Evolutionary conservation across 163 green algal species (phyloP).

Genomic region (Coccomyxa subellipsoidea): DNA sequence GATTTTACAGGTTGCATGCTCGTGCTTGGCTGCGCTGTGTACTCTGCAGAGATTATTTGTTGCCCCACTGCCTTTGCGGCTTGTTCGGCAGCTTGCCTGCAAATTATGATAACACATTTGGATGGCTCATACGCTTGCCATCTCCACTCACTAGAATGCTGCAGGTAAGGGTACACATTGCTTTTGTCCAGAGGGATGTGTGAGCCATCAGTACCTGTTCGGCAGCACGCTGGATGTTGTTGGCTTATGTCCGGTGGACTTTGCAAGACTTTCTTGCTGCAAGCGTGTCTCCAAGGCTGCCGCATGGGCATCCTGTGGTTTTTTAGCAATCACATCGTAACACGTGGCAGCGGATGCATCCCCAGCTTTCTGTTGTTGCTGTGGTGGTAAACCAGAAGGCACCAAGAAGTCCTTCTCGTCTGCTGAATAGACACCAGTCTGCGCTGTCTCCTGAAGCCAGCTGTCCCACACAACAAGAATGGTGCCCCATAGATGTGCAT

Average conservation of each 20-base stretch:
- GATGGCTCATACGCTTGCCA: neutral
- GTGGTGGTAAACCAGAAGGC: neutral
- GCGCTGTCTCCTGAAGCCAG: constrained; percentile 6
- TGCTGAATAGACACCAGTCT: neutral
- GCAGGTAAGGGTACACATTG: neutral
- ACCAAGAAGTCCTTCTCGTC: constrained; percentile 5
- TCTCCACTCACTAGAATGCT: neutral
- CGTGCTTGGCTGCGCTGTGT: neutral
- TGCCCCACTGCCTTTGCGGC: neutral
- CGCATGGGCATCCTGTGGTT: too few species aligned
- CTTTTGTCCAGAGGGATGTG: neutral
- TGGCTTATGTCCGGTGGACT: neutral
- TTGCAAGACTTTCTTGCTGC: neutral
- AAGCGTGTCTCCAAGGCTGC: too few species aligned
- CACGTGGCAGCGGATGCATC: neutral
- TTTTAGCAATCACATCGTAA: too few species aligned
- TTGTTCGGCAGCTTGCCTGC: neutral
- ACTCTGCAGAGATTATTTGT: neutral
- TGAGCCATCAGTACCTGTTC: neutral
- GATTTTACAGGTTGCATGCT: neutral
- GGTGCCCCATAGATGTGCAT: neutral
- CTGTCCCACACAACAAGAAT: constrained; percentile 12
- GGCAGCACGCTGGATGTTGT: neutral
- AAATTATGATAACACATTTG: neutral
- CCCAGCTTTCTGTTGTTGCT: neutral